Base-by-base conservation (phyloP, 78 protist genomes). In the Chrysochromulina tobinii region DNA sequence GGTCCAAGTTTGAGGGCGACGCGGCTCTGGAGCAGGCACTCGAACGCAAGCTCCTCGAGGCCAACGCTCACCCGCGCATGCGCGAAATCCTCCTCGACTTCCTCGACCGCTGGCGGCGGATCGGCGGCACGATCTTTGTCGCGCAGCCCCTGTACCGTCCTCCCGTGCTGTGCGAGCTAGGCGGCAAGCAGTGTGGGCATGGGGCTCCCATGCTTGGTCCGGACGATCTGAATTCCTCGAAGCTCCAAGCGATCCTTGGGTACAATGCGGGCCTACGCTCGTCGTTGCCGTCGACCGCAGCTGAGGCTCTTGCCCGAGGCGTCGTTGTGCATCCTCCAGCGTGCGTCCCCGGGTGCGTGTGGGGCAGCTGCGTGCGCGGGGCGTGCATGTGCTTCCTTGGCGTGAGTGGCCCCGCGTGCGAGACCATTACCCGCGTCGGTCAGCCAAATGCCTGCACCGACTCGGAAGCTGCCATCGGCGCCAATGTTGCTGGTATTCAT, bases 61-160 rank as follows among this genome's bases (percentile, higher is more conserved):
- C 88, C 69, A 21, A 48, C 38, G 55, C 58, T 38, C 88, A 83
- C 69, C 68, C 88, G 38, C 57, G 88, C 21, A 83, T 83, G 88
- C n/a, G 50, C 59, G 88, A 61, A 12, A 83, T 83, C 88, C 11
- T 59, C 61, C 51, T 83, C 66, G 88, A 83, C 88, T 17, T 38
- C 25, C 5, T 83, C 55, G 88, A 83, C 68, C 88, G 88, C 18
- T 83, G 88, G 88, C 15, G 69, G 72, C 64, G 88, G 54, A 20
- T 83, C 48, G 88, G 57, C 57, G 85, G 59, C 25, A 9, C 68
- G 68, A 68, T n/a, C 61, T 55, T 55, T 48, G 68, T 83, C 66
- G 27, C 61, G 50, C 69, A 57, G 21, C 58, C n/a, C 66, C 69
- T 83, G 25, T 17, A 21, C 68, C 48, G 23, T 54, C 88, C 25